Conservation (phyloP, 768 basidiomycete species). For the Leccinum subgranulosum region DNA sequence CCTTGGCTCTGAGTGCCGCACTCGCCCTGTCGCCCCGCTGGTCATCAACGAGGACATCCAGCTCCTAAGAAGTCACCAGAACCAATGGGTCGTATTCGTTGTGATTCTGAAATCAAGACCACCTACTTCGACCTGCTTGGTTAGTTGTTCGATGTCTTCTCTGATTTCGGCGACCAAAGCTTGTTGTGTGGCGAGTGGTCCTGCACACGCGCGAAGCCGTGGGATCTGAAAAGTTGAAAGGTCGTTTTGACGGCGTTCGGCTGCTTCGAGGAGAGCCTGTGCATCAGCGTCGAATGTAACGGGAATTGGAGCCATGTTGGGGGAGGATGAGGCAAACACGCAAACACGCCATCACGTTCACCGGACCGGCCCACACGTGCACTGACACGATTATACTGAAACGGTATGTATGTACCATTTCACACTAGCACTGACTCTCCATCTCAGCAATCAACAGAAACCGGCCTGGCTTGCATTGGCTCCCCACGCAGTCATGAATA, state of each 20-base stretch:
- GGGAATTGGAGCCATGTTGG: conserved; percentile 62
- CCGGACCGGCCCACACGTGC: background rate
- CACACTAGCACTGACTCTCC: too few species aligned
- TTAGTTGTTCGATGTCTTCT: conserved; percentile 65
- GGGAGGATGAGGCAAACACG: background rate
- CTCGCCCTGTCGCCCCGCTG: conserved; percentile 55
- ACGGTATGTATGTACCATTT: too few species aligned
- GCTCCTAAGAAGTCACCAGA: conserved; percentile 38
- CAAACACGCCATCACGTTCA: background rate
- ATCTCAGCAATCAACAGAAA: background rate
- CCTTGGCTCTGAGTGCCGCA: conserved; percentile 45
- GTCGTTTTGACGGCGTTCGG: conserved; percentile 59
- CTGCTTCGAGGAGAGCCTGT: conserved; percentile 44
- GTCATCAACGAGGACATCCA: conserved; percentile 73
- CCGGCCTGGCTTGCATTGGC: background rate
- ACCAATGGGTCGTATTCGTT: conserved; percentile 5
- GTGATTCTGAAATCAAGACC: conserved; percentile 22
- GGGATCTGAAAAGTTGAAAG: conserved; percentile 72
- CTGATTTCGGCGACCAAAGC: conserved; percentile 70
- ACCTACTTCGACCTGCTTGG: conserved; percentile 62
- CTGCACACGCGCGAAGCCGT: conserved; percentile 62
- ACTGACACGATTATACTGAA: too few species aligned
- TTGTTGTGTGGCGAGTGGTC: conserved; percentile 70
- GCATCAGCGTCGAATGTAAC: conserved; percentile 51
- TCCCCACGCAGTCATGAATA: background rate